Evolutionary conservation across 2,329 filamentous ascomycete species (phyloP).

Genomic region (Pochonia chlamydosporia): DNA sequence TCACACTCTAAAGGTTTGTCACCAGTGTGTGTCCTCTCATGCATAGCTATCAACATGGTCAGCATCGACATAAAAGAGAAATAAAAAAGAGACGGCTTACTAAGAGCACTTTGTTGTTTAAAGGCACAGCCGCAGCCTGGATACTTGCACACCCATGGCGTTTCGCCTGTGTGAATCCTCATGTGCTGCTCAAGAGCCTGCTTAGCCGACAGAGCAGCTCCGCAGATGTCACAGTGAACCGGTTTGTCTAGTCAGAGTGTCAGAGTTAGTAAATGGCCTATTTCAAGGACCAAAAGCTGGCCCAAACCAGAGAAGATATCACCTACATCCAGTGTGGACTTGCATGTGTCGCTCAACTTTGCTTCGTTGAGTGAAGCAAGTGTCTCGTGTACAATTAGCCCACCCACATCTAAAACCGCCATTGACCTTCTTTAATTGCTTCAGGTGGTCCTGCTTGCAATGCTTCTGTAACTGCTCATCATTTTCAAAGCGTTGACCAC

Average conservation of each 20-base stretch:
- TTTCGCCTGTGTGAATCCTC: slow-evolving; percentile 60
- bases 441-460: slow-evolving; percentile 45
- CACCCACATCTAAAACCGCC: slow-evolving; percentile 50
- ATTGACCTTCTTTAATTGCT: slow-evolving; percentile 34
- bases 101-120: slow-evolving; percentile 61
- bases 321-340: slow-evolving; percentile 58
- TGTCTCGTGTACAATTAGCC: slow-evolving; percentile 48
- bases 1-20: slow-evolving; percentile 57
- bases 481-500: slow-evolving; percentile 31
- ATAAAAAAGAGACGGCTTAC: slow-evolving; percentile 32
- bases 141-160: slow-evolving; percentile 52
- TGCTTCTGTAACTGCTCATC: slow-evolving; percentile 50
- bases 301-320: neutral
- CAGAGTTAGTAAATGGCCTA: neutral
- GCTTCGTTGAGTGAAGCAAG: slow-evolving; percentile 52
- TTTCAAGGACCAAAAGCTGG: too few relatives aligned
- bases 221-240: slow-evolving; percentile 50
- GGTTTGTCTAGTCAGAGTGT: slow-evolving; percentile 45
- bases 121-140: slow-evolving; percentile 51
- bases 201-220: slow-evolving; percentile 56
- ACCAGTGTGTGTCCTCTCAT: slow-evolving; percentile 60
- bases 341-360: slow-evolving; percentile 62
- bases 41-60: slow-evolving; percentile 47
- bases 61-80: slow-evolving; percentile 5
- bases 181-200: slow-evolving; percentile 64